Base-by-base conservation (phyloP, 768 basidiomycete species). In the Auriscalpium vulgare region DNA sequence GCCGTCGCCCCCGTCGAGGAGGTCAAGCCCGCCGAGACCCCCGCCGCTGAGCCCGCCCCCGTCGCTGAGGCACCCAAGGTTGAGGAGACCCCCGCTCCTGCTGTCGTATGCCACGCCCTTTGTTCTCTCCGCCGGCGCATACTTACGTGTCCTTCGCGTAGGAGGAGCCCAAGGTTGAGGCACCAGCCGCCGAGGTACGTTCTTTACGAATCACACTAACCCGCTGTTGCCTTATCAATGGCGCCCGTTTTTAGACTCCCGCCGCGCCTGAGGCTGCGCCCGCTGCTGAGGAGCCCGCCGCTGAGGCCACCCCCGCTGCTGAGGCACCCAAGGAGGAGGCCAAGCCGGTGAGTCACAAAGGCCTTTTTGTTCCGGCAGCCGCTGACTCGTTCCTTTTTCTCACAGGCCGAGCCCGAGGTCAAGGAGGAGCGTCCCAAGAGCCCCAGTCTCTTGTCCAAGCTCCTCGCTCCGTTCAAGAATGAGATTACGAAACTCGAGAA, bases 391-490 rank as follows among this genome's bases (percentile, higher is more conserved):
- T 11, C 47, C 37, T 16, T 36, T 21, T 37, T 45, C 19, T 14
- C 59, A 62, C 47, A 74, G 76, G 75, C 74, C 16, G 75, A 85
- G 67, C 73, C 75, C 51, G 75, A 79, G 59, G 58, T 74, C 35
- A 85, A 86, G 81, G 85, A 90, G 62, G 84, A 88, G 40, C 78
- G 80, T 63, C 87, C 88, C 64, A 88, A 85, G 82, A 90, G 88
- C 74, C 88, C 89, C 16, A 74, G 81, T 52, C 66, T 93, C 62
- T 77, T 95, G 56, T 68, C 83, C 63, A 93, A 87, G 73, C 74
- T 95, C 59, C 83, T 95, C 57, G 83, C 84, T 34, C 80, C 87
- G 44, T 85, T 92, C 80, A 90, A 88, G 75, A 58, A 29, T 14
- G 29, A 29, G 29, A 29, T 29, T 29, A 29, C 29, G 29, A 29